Evolutionary conservation across 208 protist genomes (phyloP), one percentile per base, ranked within the genome.

Genomic region (Acanthamoeba lenticulata): DNA sequence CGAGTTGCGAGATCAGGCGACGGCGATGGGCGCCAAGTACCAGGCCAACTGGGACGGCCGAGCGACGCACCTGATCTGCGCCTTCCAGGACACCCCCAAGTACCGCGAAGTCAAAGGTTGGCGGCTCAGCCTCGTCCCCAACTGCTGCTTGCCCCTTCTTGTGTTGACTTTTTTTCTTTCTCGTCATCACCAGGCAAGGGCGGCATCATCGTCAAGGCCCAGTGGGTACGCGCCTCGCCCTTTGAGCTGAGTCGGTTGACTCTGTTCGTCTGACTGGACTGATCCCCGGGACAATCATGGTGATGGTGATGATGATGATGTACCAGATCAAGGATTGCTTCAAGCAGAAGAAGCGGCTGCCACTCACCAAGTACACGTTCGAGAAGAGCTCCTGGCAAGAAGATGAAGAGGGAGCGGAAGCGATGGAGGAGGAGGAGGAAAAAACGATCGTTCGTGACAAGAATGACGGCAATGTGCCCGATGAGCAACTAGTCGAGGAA

Each of bases 81-180:
- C 81, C 1, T 90, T 90, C 81, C 81, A 55, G 34, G 81, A 90
- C 32, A 90, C 81, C 4, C 81, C 81, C 52, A 90, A 90, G 52
- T 90, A 67, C 24, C 44, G 52, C 3, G 81, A 90, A 62, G 81
- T 90, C 32, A 90, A 65, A 32, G 52, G 81, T 90, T 32, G 42
- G 38, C 44, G 44, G 15, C 0, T 24, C 19, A 24, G 57, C 57
- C 57, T n/a, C 19, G 24, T 24, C 57, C 19, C 57, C 24, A 65
- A 65, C 57, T 65, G 57, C 57, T n/a, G 57, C 24, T 24, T 65
- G 19, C 57, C 24, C 7, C 55, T 62, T 24, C 24, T 62, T 52
- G 11, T 60, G 52, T 0, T 27, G 52, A 24, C n/a, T 24, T 60
- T n/a, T n/a, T 24, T 27, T 1, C 6, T n/a, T 60, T 60, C 7